Percentiles rank a stretch among this genome's conserved stretches.
Conservation (phyloP, 306 rosid genomes). For the Prunus persica region DNA sequence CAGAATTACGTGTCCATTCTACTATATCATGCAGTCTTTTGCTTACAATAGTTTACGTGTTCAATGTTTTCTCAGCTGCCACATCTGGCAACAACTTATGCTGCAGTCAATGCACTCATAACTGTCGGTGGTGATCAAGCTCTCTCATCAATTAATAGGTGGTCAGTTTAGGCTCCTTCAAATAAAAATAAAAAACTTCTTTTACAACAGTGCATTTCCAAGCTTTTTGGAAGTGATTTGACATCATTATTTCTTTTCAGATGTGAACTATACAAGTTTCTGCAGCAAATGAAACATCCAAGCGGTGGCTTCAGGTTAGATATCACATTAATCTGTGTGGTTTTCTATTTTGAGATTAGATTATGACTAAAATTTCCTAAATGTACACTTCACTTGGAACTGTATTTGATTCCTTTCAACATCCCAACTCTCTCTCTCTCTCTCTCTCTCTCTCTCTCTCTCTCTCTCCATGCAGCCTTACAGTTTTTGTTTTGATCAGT, state of each 20-base stretch:
- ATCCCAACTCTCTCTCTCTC: too few species aligned
- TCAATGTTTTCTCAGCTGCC: slow-evolving; percentile 65
- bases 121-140: slow-evolving; percentile 73
- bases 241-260: slow-evolving; percentile 40
- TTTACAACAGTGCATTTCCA: slow-evolving; percentile 9
- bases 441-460: slow-evolving; percentile 8
- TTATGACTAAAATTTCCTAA: background rate
- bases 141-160: slow-evolving; percentile 88
- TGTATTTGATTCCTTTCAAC: background rate
- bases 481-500: background rate
- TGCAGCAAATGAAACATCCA: slow-evolving; percentile 74
- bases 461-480: background rate
- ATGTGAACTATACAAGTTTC: slow-evolving; percentile 54
- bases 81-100: slow-evolving; percentile 95
- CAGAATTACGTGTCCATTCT: background rate
- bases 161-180: slow-evolving; percentile 45
- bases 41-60: background rate
- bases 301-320: slow-evolving; percentile 84
- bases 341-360: slow-evolving; percentile 17
- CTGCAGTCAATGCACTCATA: slow-evolving; percentile 85
- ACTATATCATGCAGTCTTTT: background rate
- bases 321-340: slow-evolving; percentile 17
- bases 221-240: slow-evolving; percentile 26
- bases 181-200: background rate
- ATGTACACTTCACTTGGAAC: background rate